Conservation (phyloP, 768 basidiomycete species). For the Udeniomyces megalosporus region DNA sequence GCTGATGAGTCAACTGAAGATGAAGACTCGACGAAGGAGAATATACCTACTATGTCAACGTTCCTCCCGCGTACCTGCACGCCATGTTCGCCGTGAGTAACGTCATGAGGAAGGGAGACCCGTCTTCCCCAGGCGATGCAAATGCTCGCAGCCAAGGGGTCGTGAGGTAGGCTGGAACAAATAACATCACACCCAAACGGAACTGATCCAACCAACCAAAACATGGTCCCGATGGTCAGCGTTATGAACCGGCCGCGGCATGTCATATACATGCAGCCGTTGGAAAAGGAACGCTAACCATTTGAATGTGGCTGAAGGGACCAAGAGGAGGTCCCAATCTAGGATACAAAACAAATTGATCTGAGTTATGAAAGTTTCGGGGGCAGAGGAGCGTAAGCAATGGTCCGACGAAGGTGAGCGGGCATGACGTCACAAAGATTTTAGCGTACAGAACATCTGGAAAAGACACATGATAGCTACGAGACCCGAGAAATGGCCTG, state of each 20-base stretch:
- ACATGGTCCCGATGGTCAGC: no score
- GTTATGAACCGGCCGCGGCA: no score
- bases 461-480: slow-evolving; percentile 79
- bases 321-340: slow-evolving; percentile 31
- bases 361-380: not conserved
- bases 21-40: not conserved
- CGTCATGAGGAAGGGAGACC: slow-evolving; percentile 64
- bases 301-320: slow-evolving; percentile 29
- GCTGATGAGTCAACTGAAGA: slow-evolving; percentile 29
- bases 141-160: slow-evolving; percentile 55
- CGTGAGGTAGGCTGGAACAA: slow-evolving; percentile 75
- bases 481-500: slow-evolving; percentile 80
- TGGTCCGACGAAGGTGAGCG: no score
- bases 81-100: slow-evolving; percentile 38
- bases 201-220: slow-evolving; percentile 36
- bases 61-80: slow-evolving; percentile 41
- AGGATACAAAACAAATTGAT: slow-evolving; percentile 33
- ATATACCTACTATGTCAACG: not conserved
- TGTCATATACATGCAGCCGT: no score
- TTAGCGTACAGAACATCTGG: slow-evolving; percentile 68
- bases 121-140: slow-evolving; percentile 51
- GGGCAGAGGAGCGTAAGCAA: no score
- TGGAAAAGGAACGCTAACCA: no score
- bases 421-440: not conserved
- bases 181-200: slow-evolving; percentile 44